phyloP scores from a whole-genome alignment of 129 eudicot genomes.

The Pulicaria dysenterica region DNA sequence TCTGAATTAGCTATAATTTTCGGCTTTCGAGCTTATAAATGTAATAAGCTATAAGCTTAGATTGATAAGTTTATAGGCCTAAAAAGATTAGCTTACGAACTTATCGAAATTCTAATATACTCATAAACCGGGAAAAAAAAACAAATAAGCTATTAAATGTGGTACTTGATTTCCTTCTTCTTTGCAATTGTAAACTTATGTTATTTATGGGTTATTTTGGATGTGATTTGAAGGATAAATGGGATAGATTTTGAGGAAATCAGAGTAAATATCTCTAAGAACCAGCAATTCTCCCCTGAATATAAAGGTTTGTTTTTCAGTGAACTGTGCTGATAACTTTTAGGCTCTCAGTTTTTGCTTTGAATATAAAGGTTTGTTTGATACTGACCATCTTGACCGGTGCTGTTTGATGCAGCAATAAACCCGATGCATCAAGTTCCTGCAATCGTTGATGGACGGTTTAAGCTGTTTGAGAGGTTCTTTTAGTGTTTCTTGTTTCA shows the following conservation, averaged over 20 bases:
- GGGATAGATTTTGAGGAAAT: conserved; percentile 73
- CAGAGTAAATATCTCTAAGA: conserved; percentile 37
- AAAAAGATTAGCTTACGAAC: too few species aligned
- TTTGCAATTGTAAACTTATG: background rate
- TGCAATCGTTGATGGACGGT: conserved; percentile 61
- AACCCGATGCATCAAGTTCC: conserved; percentile 71
- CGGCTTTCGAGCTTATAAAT: too few species aligned
- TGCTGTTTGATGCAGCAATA: conserved; percentile 43
- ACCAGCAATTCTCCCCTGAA: conserved; percentile 57
- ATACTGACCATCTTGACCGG: background rate
- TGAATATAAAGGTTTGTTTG: conserved; percentile 44
- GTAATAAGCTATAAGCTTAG: background rate
- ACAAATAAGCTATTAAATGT: background rate
- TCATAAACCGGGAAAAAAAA: too few species aligned
- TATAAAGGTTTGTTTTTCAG: conserved; percentile 43
- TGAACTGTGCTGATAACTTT: too few species aligned
- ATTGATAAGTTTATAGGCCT: too few species aligned
- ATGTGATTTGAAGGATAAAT: conserved; percentile 41
- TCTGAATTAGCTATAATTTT: too few species aligned
- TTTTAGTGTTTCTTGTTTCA: background rate
- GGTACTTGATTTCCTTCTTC: background rate
- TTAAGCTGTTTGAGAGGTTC: conserved; percentile 69
- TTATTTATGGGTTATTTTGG: conserved; percentile 2
- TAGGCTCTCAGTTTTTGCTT: too few species aligned
- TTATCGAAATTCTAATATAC: too few species aligned